Evolutionary conservation across 306 rosid species (phyloP), one percentile per base, ranked within the genome.

Genomic region (Quercus suber): DNA sequence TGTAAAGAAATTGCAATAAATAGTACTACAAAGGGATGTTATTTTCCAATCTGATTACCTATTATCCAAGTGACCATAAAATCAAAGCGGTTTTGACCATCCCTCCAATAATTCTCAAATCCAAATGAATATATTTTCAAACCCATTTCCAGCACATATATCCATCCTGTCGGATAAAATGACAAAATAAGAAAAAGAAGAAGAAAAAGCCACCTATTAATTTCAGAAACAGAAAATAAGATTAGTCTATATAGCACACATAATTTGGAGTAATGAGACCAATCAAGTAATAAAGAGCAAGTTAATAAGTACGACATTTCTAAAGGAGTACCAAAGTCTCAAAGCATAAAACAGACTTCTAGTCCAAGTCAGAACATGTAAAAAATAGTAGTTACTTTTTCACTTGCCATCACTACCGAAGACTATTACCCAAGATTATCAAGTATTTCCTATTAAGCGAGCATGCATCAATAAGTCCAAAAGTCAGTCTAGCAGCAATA

Each of bases 71-170:
- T 93, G 87, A 95, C 81, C 12, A 90, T 77, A 86, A 95, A 95
- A 88, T 95, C 99, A 84, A 95, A 95, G 76, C 82, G 92, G 80
- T 95, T 95, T 84, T 93, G 98, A 64, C 98, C 98, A 89, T 93
- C 97, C 71, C 91, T 92, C 99, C 97, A 95, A 82, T 95, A 95
- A 84, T 95, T 95, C 86, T 68, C 79, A 79, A 95, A 95, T 79
- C 99, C 99, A 84, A 31, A 90, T 5, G 99, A 74, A 83, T 89
- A 95, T 80, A 95, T 75, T 82, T 91, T 95, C 76, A 91, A 80
- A 87, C 84, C 87, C 99, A 95, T 95, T 84, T 95, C 99, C 53
- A 93, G 49, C 25, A 95, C 93, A 75, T 95, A 95, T 64, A 95
- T 78, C 99, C 99, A 95, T 76, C 99, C 99, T 95, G 90, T 81